These are phyloP conservation scores for Solanum tarapatanum DNA, from an alignment of 257 asterid genomes.

Conservation along the genomic window DNA sequence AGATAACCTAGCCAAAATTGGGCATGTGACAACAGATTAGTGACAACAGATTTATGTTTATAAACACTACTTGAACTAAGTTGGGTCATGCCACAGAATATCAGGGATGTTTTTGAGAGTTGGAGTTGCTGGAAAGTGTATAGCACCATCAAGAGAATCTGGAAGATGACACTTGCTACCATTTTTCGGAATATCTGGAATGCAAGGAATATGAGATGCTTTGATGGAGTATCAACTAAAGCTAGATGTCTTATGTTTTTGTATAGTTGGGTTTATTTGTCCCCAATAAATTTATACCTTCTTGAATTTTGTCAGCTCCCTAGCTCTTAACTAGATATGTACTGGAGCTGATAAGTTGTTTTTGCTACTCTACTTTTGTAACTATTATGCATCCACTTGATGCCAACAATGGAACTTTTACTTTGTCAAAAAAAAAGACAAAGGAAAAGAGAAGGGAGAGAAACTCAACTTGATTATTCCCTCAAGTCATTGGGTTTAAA, in stretches of 20 bases:
- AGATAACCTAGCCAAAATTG: not conserved
- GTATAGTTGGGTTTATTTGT: not conserved
- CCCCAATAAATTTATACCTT: not conserved
- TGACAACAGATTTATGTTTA: not conserved
- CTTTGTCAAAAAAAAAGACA: not conserved
- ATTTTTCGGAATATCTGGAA: not conserved
- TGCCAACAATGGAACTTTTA: not conserved
- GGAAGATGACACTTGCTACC: not conserved
- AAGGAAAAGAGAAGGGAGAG: not conserved
- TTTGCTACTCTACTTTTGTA: not conserved
- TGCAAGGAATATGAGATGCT: not conserved
- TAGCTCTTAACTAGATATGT: not conserved
- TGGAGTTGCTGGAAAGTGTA: not conserved
- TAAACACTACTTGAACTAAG: not conserved
- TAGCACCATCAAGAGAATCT: not conserved
- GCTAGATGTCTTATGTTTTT: not conserved
- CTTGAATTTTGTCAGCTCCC: not conserved
- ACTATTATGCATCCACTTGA: not conserved
- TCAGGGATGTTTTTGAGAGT: not conserved
- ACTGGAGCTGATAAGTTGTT: not conserved
- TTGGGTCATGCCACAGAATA: not conserved
- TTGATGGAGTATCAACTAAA: not conserved
- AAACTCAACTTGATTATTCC: not conserved
- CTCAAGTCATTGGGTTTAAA: not conserved
- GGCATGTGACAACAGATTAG: not conserved